These are phyloP conservation scores for Dipteronia dyeriana DNA, from an alignment of 345 rosid genomes.

Conservation along the genomic window DNA sequence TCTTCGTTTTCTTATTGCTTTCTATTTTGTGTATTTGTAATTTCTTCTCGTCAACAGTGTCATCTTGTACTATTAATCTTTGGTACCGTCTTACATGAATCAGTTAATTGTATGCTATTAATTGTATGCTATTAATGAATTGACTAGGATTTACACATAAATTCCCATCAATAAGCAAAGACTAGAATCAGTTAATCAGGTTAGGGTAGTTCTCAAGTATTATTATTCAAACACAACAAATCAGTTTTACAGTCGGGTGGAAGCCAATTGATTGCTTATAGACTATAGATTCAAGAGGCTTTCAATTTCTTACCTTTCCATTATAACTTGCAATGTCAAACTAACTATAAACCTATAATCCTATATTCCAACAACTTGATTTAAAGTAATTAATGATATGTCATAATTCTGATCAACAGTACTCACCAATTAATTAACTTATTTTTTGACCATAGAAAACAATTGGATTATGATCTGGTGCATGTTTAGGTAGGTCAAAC, in stretches of 20 bases:
- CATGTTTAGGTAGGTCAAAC: not conserved
- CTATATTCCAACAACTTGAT: not conserved
- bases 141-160: not conserved
- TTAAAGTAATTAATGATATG: not conserved
- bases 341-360: not conserved
- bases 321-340: not conserved
- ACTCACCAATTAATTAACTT: not conserved
- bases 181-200: not conserved
- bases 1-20: too few relatives aligned
- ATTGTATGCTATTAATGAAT: too few relatives aligned
- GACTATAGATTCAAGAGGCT: not conserved
- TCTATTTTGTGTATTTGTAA: too few relatives aligned
- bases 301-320: not conserved
- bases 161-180: not conserved
- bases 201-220: not conserved
- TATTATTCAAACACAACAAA: not conserved
- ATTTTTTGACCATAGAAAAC: too few relatives aligned
- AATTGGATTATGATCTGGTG: not conserved
- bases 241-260: not conserved
- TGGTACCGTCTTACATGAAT: too few relatives aligned
- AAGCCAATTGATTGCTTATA: not conserved
- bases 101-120: too few relatives aligned
- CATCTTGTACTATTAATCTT: too few relatives aligned
- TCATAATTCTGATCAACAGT: not conserved
- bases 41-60: too few relatives aligned